Conservation (phyloP, 2,329 filamentous ascomycete genomes). For the Scedosporium aurantiacum region DNA sequence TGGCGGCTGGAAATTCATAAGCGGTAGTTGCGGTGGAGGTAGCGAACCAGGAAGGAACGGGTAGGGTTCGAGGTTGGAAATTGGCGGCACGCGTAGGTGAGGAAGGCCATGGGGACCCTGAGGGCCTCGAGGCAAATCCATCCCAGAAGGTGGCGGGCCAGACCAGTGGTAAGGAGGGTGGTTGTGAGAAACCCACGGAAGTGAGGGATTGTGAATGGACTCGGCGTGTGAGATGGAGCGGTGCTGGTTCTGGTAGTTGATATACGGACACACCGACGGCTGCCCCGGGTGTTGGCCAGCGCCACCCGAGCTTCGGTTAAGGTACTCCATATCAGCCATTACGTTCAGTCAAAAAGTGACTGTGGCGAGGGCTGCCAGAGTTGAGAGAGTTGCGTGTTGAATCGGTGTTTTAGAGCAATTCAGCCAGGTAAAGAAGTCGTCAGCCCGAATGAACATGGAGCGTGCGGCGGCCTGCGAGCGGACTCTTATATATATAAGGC, state of each 20-base stretch:
- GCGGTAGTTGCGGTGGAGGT: neutral
- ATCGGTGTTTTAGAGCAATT: neutral
- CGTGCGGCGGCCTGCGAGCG: too few species aligned
- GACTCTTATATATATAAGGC: too few species aligned
- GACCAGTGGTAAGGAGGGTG: conserved; percentile 2
- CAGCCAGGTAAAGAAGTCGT: neutral
- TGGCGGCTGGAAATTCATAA: neutral
- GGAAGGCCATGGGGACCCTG: neutral
- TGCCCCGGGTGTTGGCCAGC: neutral
- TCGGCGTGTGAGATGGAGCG: neutral
- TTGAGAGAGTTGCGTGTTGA: neutral
- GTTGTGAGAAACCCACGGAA: neutral
- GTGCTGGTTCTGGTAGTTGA: neutral
- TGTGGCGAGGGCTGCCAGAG: neutral
- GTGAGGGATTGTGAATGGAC: neutral
- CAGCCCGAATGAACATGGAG: too few species aligned
- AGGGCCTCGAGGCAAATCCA: neutral
- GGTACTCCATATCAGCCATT: conserved; percentile 4
- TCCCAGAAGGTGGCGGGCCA: neutral
- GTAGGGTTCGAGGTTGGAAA: neutral
- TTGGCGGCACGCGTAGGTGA: conserved; percentile 2
- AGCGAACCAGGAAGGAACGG: neutral
- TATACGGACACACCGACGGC: neutral
- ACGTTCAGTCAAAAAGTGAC: neutral
- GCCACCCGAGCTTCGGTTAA: neutral